Base-by-base conservation (phyloP, 768 basidiomycete species). In the Boletus coccyginus region DNA sequence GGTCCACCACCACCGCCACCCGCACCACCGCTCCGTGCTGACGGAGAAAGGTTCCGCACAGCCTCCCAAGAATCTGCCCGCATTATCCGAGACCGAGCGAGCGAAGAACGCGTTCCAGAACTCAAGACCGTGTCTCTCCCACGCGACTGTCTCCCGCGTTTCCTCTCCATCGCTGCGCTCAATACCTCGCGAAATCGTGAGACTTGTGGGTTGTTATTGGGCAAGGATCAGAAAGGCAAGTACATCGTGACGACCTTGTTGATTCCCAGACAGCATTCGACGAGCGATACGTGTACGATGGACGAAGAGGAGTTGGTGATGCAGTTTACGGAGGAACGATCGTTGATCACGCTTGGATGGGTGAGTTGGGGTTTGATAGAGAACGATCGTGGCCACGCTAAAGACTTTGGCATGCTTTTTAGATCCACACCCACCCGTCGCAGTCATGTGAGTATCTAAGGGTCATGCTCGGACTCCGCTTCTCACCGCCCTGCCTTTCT, bases 351-450 rank as follows among this genome's bases (percentile, higher is more conserved):
- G 8, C 81, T 96, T 46, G 94, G 94, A 57, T 97, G 94, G 94
- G 92, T 94, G 62, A 60, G 86, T 64, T 52, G 54, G 10, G 27
- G 29, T 32, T 32, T 38, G 32, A 49, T 38, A 6, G 7, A 32
- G 17, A 6, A 24, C 17, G 27, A 42, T 43, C 19, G 16, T 17
- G 29, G 14, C 14, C n/a, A 24, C 8, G 21, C 58, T 61, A 19
- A 64, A 11, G 19, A 16, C 16, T 39, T 24, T 16, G 40, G 16
- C 16, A 17, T 35, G 40, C 51, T 35, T 44, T 19, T 24, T 66
- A 94, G 92, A 95, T 95, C 62, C 93, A 94, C 73, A 94, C 92
- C 0, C 93, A 95, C 68, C 93, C 93, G 1, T 88, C 91, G 6
- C 93, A 94, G 62, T 87, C 88, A 52, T 94, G 92, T 86, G 59